These are phyloP conservation scores for Trichoderma pleuroti DNA, from an alignment of 2,329 filamentous ascomycete species.

Conservation along the genomic window DNA sequence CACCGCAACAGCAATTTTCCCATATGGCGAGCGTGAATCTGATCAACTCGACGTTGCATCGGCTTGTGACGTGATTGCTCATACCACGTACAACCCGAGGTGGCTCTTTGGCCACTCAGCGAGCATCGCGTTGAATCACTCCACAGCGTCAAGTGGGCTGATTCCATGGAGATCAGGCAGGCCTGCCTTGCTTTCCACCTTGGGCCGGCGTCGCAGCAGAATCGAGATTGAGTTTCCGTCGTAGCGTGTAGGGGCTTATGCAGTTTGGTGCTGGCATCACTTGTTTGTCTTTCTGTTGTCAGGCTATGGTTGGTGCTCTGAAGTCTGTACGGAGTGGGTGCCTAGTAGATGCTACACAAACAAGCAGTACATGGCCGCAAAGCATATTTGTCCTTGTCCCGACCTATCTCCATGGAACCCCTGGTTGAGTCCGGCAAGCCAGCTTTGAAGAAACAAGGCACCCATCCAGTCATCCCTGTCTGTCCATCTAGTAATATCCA, in stretches of 20 bases:
- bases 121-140: conserved; percentile 8
- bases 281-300: not conserved
- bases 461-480: not conserved
- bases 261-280: not conserved
- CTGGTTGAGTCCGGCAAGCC: not conserved
- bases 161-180: conserved; percentile 14
- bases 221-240: not conserved
- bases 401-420: not conserved
- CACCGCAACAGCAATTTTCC: not conserved
- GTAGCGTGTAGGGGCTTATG: not conserved
- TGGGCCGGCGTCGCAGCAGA: not conserved
- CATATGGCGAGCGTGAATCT: not conserved
- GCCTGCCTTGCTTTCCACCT: conserved; percentile 2
- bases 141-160: conserved; percentile 13
- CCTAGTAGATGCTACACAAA: not conserved
- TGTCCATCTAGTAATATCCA: not conserved
- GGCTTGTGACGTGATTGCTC: conserved; percentile 16
- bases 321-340: not conserved
- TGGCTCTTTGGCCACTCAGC: not conserved
- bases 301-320: not conserved
- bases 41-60: not conserved
- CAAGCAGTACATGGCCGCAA: not conserved
- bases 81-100: conserved; percentile 14
- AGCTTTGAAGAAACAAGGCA: not conserved
- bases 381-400: not conserved